phyloP scores from a whole-genome alignment of 2,329 filamentous ascomycete genomes.

The Trichophyton verrucosum region DNA sequence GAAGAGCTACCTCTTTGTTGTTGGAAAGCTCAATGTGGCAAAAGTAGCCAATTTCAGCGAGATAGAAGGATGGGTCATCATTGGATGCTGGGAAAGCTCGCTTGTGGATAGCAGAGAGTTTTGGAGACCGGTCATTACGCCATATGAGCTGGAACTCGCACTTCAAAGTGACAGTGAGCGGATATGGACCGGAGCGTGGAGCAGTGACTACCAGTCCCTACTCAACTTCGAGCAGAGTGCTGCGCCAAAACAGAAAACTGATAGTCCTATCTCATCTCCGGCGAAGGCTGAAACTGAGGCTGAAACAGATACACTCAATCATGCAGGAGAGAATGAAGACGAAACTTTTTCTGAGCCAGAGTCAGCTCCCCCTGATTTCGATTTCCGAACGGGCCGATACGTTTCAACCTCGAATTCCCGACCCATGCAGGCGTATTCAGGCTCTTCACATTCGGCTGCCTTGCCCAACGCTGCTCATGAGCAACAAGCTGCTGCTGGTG shows the following conservation, averaged over 20 bases:
- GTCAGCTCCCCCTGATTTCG: constrained; percentile 70
- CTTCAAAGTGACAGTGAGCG: constrained; percentile 62
- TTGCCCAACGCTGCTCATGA: not conserved
- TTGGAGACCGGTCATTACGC: constrained; percentile 83
- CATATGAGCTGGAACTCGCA: constrained; percentile 76
- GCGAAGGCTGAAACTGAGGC: constrained; percentile 9
- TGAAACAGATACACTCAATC: constrained; percentile 17
- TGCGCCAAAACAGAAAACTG: not conserved
- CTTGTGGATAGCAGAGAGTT: constrained; percentile 81
- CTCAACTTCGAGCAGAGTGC: constrained; percentile 30
- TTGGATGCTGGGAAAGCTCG: constrained; percentile 96
- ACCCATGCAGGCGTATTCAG: constrained; percentile 31
- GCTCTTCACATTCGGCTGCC: constrained; percentile 15
- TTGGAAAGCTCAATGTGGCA: constrained; percentile 88
- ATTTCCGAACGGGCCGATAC: constrained; percentile 76
- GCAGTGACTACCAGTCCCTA: constrained; percentile 67
- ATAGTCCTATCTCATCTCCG: constrained; percentile 10
- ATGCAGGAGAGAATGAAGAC: constrained; percentile 39
- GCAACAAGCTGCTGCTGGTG: not conserved
- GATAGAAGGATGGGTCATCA: constrained; percentile 90
- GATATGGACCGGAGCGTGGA: constrained; percentile 81
- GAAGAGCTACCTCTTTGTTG: constrained; percentile 91
- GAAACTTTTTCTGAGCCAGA: constrained; percentile 52
- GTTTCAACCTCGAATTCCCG: constrained; percentile 61
- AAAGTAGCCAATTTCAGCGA: constrained; percentile 96